Evolutionary conservation across 1,139 yeast species (phyloP), one percentile per base, ranked within the genome.

Genomic region (Kurtzmaniella natalensis): DNA sequence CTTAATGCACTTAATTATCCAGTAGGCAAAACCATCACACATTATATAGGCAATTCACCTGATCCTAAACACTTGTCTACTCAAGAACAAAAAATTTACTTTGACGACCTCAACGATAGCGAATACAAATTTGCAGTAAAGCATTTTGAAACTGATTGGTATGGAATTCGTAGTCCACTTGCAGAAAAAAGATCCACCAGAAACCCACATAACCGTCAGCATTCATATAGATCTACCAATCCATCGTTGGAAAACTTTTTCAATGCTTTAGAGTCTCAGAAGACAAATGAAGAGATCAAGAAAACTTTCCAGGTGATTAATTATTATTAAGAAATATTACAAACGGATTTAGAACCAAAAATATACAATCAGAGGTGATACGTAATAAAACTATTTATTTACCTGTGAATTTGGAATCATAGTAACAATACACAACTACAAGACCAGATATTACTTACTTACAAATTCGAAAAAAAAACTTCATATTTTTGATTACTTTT

Each of bases 31-130:
- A 37, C 7, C 64, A 72, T 2, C 46, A 57, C 26, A 11, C 16
- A 23, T 3, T 85, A 81, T 48, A 52, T 79, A 24, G 87, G 92
- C 0, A 67, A 76, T 37, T 70, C 76, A n/a, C 94, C 88, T 2
- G 46, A 50, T 4, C 82, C 83, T 1, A 56, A 55, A 15, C 43
- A 45, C 24, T 35, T 44, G 34, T 33, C 48, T 6, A 44, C 38
- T 6, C 53, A 41, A 32, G 53, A 37, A 28, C 42, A 19, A 37
- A 45, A 28, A 40, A 51, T 44, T 24, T 71, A 74, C 46, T 72
- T 68, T 39, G 47, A 59, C 4, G 74, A 72, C 27, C 50, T 81
- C 23, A 41, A 51, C 2, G 40, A 48, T 5, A 59, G 72, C 37
- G 94, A 85, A 48, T 52, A 59, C 30, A 58, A 58, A 24, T 63